Evolutionary conservation across 441 rosid species (phyloP).

Genomic region (Theobroma grandiflorum): DNA sequence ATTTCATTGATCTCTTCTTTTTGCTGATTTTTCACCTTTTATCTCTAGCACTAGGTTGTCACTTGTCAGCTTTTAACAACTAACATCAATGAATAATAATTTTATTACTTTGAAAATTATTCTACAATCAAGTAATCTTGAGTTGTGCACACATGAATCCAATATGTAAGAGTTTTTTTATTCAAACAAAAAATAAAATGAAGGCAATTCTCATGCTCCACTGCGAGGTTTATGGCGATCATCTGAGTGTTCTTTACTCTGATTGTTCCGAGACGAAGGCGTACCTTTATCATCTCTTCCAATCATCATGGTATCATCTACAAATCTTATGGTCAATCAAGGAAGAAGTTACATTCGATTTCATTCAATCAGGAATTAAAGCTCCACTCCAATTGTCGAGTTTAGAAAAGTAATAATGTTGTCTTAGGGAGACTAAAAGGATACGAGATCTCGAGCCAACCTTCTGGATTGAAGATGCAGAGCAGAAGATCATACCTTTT

Average conservation of each 20-base stretch:
- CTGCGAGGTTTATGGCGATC: neutral
- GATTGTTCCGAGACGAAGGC: slow-evolving; percentile 72
- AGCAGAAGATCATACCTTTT: slow-evolving; percentile 77
- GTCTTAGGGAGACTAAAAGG: slow-evolving; percentile 34
- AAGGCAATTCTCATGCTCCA: too few species aligned
- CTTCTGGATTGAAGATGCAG: slow-evolving; percentile 76
- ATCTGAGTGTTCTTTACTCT: slow-evolving; percentile 17
- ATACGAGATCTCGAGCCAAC: slow-evolving; percentile 90
- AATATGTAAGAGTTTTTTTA: too few species aligned
- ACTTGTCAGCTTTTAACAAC: too few species aligned
- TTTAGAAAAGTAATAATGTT: neutral
- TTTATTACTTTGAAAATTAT: too few species aligned
- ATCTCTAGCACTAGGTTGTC: too few species aligned
- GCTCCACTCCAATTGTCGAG: neutral
- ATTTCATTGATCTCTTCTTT: too few species aligned
- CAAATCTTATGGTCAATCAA: slow-evolving; percentile 65
- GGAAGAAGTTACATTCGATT: slow-evolving; percentile 29
- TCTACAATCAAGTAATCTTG: too few species aligned
- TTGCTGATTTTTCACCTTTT: too few species aligned
- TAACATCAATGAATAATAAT: too few species aligned
- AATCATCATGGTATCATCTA: slow-evolving; percentile 70
- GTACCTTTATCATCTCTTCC: slow-evolving; percentile 82
- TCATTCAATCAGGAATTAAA: too few species aligned
- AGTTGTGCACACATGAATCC: too few species aligned
- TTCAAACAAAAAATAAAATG: too few species aligned